A percentile compares a stretch with the other conserved stretches of the same genome.
Conservation (phyloP, 208 protist species). For the Perkinsela sp. region DNA sequence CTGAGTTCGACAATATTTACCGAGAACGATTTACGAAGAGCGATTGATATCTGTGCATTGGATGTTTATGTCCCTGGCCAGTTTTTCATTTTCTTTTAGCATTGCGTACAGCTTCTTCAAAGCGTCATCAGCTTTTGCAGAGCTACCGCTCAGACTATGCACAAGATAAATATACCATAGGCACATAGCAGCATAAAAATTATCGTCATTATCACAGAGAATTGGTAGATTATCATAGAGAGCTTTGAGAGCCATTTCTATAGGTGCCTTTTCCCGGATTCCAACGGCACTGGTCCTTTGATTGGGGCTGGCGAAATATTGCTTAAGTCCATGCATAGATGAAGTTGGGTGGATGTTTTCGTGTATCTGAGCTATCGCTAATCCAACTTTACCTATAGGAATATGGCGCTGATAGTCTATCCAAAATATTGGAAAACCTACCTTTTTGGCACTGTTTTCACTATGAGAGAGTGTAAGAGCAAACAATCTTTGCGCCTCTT, state of each 20-base stretch:
- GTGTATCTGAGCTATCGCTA: neutral
- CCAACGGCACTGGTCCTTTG: neutral
- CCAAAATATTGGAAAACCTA: neutral
- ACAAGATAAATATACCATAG: neutral
- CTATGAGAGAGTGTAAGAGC: neutral
- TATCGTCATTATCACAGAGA: neutral
- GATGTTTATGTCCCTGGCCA: neutral
- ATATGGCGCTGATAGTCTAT: neutral
- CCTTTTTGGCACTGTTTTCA: neutral
- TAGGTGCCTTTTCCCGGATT: neutral
- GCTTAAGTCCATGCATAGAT: neutral
- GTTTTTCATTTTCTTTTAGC: neutral
- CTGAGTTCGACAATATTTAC: too few species aligned
- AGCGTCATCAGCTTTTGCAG: neutral
- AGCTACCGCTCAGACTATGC: neutral
- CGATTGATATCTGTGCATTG: neutral
- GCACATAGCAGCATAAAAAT: neutral
- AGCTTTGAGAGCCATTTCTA: neutral
- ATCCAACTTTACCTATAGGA: neutral
- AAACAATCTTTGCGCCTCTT: neutral
- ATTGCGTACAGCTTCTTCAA: neutral
- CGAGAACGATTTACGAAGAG: too few species aligned
- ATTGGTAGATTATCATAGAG: neutral
- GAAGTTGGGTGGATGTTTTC: neutral
- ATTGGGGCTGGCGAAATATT: neutral